phyloP scores from a whole-genome alignment of 2,329 filamentous ascomycete genomes.

The Myriosclerotinia curreyana region DNA sequence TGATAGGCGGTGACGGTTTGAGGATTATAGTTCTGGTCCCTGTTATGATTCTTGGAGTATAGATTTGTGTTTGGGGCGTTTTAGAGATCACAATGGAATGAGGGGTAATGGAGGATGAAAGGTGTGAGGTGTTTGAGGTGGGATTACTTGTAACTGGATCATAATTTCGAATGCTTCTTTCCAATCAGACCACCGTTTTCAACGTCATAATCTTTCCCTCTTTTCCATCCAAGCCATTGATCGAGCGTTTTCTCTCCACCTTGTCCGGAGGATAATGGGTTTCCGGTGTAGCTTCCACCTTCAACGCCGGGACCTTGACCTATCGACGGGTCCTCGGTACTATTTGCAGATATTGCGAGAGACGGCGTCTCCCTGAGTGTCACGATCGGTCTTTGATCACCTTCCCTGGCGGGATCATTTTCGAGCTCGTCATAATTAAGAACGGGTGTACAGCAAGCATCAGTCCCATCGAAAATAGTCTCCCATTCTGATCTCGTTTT shows the following conservation, averaged over 20 bases:
- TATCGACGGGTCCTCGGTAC: slow-evolving; percentile 41
- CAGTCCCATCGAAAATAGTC: slow-evolving; percentile 77
- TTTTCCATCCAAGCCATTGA: slow-evolving; percentile 75
- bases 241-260: slow-evolving; percentile 68
- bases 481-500: slow-evolving; percentile 82
- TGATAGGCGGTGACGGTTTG: background rate
- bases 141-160: slow-evolving; percentile 27
- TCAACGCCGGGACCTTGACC: slow-evolving; percentile 62
- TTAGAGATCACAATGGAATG: background rate
- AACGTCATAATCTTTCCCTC: slow-evolving; percentile 68
- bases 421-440: slow-evolving; percentile 72
- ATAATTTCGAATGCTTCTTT: slow-evolving; percentile 46
- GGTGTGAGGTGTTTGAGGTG: background rate
- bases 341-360: slow-evolving; percentile 54
- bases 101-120: background rate
- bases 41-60: slow-evolving; percentile 2
- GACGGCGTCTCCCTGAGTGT: slow-evolving; percentile 68
- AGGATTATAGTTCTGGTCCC: background rate
- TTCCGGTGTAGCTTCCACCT: slow-evolving; percentile 65
- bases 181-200: slow-evolving; percentile 59
- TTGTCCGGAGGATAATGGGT: slow-evolving; percentile 59
- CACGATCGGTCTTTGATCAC: slow-evolving; percentile 69
- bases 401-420: slow-evolving; percentile 47
- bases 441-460: slow-evolving; percentile 91
- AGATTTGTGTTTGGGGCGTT: slow-evolving; percentile 17